Percentiles rank a stretch among this genome's conserved stretches.
Evolutionary conservation across 257 asterid genomes (phyloP).

Genomic region (Fraxinus cuspidata): DNA sequence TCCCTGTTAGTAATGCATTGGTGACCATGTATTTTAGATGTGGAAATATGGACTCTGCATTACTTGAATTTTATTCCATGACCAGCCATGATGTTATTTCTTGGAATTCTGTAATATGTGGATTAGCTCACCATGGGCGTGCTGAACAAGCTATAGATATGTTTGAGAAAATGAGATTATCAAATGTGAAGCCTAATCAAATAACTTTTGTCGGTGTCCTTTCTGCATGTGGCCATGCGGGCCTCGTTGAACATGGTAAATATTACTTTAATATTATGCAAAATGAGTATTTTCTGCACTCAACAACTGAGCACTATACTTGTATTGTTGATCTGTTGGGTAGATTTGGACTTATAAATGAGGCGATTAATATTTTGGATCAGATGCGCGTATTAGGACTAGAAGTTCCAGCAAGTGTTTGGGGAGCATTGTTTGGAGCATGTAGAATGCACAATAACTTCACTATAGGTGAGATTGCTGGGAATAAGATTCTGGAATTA

Average conservation of each 20-base stretch:
- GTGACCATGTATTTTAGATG: constrained; percentile 62
- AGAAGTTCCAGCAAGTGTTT: constrained; percentile 52
- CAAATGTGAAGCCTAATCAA: constrained; percentile 47
- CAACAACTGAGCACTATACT: constrained; percentile 59
- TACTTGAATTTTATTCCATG: constrained; percentile 48
- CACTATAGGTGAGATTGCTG: constrained; percentile 49
- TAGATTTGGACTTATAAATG: constrained; percentile 54
- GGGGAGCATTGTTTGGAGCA: constrained; percentile 75
- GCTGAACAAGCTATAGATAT: constrained; percentile 48
- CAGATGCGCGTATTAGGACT: constrained; percentile 41
- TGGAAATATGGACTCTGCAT: constrained; percentile 55
- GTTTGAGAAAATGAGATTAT: constrained; percentile 54
- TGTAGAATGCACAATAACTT: constrained; percentile 61
- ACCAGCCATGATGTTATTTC: constrained; percentile 45
- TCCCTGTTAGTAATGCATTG: constrained; percentile 51
- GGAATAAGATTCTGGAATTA: constrained; percentile 54
- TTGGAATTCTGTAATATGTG: constrained; percentile 71
- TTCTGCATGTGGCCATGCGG: constrained; percentile 67
- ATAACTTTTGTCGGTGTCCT: constrained; percentile 63
- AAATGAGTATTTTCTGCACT: constrained; percentile 39
- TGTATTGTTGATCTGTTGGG: constrained; percentile 67
- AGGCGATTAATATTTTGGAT: constrained; percentile 46
- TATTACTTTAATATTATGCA: constrained; percentile 46
- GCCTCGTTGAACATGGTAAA: constrained; percentile 56
- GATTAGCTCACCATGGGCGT: constrained; percentile 62